These are phyloP conservation scores for Salix brachista DNA, from an alignment of 345 rosid species.

Conservation along the genomic window DNA sequence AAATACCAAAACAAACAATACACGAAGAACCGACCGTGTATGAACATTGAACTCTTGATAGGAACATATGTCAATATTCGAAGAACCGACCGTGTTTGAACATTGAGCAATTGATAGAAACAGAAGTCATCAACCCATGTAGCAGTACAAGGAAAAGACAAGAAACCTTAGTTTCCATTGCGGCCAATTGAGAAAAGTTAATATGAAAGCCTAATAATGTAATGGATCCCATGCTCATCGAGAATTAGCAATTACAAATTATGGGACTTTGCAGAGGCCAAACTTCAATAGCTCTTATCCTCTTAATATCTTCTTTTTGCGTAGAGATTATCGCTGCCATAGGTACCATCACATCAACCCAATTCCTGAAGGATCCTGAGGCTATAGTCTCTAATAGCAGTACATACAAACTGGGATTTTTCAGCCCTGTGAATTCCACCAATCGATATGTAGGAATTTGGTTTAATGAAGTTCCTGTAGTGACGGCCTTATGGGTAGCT, in stretches of 20 bases:
- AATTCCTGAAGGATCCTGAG: background rate
- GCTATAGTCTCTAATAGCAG: background rate
- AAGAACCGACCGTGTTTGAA: no score
- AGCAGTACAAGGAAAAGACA: no score
- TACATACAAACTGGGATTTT: conserved; percentile 10
- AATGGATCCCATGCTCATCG: background rate
- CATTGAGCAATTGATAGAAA: no score
- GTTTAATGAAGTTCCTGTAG: background rate
- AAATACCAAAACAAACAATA: no score
- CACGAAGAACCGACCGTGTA: no score
- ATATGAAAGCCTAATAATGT: background rate
- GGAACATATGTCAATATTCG: no score
- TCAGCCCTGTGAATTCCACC: conserved; percentile 2
- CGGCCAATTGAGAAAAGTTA: background rate
- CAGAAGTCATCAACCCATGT: no score
- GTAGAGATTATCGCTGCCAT: background rate
- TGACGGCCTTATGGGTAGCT: conserved; percentile 11
- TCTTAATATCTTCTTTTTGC: background rate
- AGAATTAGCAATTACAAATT: background rate
- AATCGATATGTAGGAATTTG: conserved; percentile 5
- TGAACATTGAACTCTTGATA: no score
- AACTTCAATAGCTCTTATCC: background rate
- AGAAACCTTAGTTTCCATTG: background rate
- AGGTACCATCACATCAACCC: background rate
- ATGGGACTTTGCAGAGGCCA: background rate